These are phyloP conservation scores for Plasmodium falciparum DNA, from an alignment of 169 alveolate species.

Conservation along the genomic window DNA sequence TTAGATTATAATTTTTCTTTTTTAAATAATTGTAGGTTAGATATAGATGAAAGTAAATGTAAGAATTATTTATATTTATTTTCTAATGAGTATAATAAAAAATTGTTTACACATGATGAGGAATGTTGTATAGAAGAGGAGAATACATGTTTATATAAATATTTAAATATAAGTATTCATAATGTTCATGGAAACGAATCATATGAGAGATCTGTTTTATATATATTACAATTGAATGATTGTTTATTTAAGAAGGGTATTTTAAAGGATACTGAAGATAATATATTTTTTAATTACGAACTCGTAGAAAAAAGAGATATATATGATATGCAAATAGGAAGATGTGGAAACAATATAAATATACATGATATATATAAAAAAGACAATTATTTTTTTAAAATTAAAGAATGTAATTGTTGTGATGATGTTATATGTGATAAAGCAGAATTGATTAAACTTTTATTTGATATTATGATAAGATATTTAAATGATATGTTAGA, in stretches of 20 bases:
- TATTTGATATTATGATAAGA: conserved; percentile 12
- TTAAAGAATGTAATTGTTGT: neutral
- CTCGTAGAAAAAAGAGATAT: neutral
- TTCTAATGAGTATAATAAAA: neutral
- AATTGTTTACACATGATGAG: neutral
- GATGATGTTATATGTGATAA: neutral
- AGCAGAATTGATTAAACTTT: neutral
- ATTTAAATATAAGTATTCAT: conserved; percentile 18
- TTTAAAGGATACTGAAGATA: neutral
- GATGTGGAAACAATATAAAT: neutral
- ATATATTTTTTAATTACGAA: neutral
- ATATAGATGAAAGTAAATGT: conserved; percentile 8
- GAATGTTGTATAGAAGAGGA: neutral
- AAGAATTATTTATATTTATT: conserved; percentile 19
- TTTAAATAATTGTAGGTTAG: conserved; percentile 20
- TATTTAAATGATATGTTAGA: conserved; percentile 41
- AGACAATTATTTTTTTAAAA: neutral
- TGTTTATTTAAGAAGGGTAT: neutral
- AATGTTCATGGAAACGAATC: conserved; percentile 1
- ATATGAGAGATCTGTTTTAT: neutral
- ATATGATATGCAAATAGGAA: conserved; percentile 4
- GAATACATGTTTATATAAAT: conserved; percentile 15
- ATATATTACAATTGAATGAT: conserved; percentile 1
- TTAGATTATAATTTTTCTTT: conserved; percentile 42
- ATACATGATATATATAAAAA: neutral